A percentile compares a stretch with the other conserved stretches of the same genome.
phyloP scores from a whole-genome alignment of 2,329 filamentous ascomycete species.

The Setomelanomma holmii region DNA sequence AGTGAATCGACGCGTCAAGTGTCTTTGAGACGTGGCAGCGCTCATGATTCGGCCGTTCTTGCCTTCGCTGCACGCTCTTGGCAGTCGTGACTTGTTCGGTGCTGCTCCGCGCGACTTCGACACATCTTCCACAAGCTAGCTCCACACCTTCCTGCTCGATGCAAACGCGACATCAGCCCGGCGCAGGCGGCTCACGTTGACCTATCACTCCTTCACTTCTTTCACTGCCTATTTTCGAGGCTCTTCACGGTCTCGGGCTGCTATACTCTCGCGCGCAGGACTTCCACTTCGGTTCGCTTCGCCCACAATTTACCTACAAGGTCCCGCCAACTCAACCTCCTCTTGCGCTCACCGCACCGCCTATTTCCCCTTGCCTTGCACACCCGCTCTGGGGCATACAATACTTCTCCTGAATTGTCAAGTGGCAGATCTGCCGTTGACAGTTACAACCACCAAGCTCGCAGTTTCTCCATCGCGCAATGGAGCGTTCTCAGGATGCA shows the following conservation, averaged over 20 bases:
- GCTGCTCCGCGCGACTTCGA: not conserved
- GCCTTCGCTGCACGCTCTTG: not conserved
- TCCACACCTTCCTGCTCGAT: not conserved
- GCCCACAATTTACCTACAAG: too few species aligned
- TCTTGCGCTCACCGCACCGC: too few species aligned
- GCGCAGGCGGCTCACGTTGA: not conserved
- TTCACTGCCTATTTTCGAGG: not conserved
- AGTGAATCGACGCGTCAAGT: not conserved
- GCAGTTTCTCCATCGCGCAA: not conserved
- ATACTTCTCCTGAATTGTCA: not conserved
- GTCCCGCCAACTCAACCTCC: too few species aligned
- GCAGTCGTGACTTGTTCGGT: slow-evolving; percentile 1
- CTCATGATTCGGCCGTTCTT: not conserved
- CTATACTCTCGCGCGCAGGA: too few species aligned
- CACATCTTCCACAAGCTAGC: not conserved
- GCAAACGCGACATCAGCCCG: not conserved
- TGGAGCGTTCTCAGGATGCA: slow-evolving; percentile 35
- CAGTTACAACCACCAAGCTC: not conserved
- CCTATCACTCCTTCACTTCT: not conserved
- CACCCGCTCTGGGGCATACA: too few species aligned
- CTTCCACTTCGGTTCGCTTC: too few species aligned
- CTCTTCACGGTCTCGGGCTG: not conserved
- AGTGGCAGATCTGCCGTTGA: not conserved
- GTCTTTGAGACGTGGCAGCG: not conserved
- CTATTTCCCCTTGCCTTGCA: not conserved